A percentile compares a stretch with the other conserved stretches of the same genome.
These are phyloP conservation scores for Lipomyces lipofer DNA, from an alignment of 805 yeast genomes.

Conservation along the genomic window DNA sequence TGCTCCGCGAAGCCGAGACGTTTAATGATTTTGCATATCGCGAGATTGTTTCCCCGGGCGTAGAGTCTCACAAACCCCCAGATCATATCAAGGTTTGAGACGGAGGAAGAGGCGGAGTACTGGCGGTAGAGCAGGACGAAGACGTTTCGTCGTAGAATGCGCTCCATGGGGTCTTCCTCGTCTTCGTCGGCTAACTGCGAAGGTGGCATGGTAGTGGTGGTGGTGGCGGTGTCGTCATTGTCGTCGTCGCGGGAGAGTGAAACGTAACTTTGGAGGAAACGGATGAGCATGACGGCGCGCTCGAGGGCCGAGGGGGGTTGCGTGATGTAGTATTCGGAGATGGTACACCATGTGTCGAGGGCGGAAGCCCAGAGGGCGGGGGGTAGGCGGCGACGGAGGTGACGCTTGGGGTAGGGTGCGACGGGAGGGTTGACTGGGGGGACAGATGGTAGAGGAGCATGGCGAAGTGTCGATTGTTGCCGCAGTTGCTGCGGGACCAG, in stretches of 20 bases:
- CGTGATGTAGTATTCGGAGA: constrained; percentile 12
- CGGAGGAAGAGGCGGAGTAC: constrained; percentile 6
- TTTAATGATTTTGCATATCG: constrained; percentile 6
- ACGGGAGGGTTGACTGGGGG: constrained; percentile 14
- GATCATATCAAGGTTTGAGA: constrained; percentile 22
- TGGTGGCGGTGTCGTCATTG: neutral
- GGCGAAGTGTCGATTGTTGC: neutral
- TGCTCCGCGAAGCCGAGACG: constrained; percentile 4
- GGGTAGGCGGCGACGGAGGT: constrained; percentile 5
- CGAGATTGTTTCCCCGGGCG: constrained; percentile 9
- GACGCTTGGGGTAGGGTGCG: constrained; percentile 11
- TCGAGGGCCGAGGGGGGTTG: neutral
- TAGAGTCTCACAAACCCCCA: constrained; percentile 29
- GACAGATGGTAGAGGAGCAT: no score
- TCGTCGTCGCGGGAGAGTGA: constrained; percentile 10
- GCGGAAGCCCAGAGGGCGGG: constrained; percentile 11
- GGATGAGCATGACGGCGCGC: neutral
- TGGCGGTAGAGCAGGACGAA: constrained; percentile 19
- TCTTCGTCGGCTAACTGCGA: neutral
- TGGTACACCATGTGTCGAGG: constrained; percentile 12
- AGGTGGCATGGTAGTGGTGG: neutral
- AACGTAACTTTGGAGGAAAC: constrained; percentile 18
- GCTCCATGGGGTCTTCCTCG: constrained; percentile 10
- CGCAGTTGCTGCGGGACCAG: no score
- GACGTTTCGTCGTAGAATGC: constrained; percentile 10